Percentiles rank a stretch among this genome's conserved stretches.
phyloP scores from a whole-genome alignment of 495 filamentous ascomycete genomes.

The Durotheca rogersii region DNA sequence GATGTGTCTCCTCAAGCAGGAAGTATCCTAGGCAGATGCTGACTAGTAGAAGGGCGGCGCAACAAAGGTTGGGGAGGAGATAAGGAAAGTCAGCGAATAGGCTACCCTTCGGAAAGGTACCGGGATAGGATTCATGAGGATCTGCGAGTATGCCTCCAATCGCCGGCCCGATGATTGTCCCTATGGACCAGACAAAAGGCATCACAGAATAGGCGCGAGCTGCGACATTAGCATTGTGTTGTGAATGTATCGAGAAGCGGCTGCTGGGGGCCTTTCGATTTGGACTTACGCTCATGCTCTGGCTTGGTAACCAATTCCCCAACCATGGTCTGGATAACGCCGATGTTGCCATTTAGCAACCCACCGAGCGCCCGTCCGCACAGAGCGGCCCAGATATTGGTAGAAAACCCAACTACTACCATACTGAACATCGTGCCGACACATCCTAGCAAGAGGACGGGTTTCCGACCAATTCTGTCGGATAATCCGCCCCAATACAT shows the following conservation, averaged over 20 bases:
- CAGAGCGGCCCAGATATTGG: constrained; percentile 77
- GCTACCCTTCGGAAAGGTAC: constrained; percentile 59
- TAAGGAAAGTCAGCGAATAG: constrained; percentile 79
- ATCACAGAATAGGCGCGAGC: constrained; percentile 77
- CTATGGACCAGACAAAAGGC: constrained; percentile 87
- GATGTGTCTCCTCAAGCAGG: constrained; percentile 77
- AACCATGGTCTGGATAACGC: constrained; percentile 91
- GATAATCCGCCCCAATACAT: constrained; percentile 84
- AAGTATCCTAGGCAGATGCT: constrained; percentile 74
- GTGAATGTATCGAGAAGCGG: background rate
- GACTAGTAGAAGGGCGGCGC: constrained; percentile 66
- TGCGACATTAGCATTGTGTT: constrained; percentile 41
- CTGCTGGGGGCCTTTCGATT: background rate
- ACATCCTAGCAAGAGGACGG: constrained; percentile 76
- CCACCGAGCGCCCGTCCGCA: constrained; percentile 75
- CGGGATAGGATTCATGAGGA: constrained; percentile 67
- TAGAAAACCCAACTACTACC: constrained; percentile 77
- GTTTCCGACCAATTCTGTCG: constrained; percentile 81
- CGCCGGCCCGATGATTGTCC: constrained; percentile 79
- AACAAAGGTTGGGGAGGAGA: constrained; percentile 77
- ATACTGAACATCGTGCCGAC: constrained; percentile 77
- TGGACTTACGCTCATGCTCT: constrained; percentile 74
- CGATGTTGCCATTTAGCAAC: constrained; percentile 82
- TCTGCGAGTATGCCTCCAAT: constrained; percentile 79
- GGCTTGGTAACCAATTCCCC: constrained; percentile 76